Conservation (phyloP, 2,329 filamentous ascomycete genomes). For the Eurotiales sp. region DNA sequence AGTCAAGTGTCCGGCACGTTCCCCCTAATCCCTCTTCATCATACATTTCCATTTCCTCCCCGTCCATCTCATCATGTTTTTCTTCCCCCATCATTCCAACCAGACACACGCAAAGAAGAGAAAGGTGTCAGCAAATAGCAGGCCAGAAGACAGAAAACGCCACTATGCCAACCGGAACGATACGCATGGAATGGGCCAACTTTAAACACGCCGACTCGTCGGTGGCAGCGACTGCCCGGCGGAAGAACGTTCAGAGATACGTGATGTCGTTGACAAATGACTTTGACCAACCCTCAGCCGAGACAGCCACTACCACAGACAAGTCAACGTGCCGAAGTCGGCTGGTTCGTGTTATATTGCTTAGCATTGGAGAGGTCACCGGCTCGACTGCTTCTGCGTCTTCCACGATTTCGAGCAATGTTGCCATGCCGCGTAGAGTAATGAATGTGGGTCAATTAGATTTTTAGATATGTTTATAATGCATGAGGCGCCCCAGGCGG, state of each 20-base stretch:
- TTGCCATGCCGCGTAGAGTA: background rate
- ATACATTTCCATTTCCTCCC: background rate
- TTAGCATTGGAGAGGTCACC: background rate
- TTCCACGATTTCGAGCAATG: background rate
- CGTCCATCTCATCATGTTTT: no score
- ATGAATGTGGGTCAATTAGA: background rate
- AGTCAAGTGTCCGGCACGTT: background rate
- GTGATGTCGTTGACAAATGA: no score
- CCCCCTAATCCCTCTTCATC: background rate
- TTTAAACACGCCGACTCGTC: background rate
- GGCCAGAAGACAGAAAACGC: background rate
- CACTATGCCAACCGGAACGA: background rate
- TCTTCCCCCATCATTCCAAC: background rate
- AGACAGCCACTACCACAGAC: slow-evolving; percentile 8
- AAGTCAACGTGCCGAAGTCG: background rate
- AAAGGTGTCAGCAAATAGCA: background rate
- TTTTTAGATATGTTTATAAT: background rate
- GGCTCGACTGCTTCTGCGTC: background rate
- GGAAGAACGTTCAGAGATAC: background rate
- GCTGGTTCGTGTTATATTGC: background rate
- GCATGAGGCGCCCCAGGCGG: slow-evolving; percentile 8
- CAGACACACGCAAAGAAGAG: background rate
- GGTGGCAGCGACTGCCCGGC: slow-evolving; percentile 3
- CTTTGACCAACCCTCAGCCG: background rate
- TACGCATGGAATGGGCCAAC: background rate